Evolutionary conservation across 2,329 filamentous ascomycete species (phyloP).

Genomic region (Penicillium paneum): DNA sequence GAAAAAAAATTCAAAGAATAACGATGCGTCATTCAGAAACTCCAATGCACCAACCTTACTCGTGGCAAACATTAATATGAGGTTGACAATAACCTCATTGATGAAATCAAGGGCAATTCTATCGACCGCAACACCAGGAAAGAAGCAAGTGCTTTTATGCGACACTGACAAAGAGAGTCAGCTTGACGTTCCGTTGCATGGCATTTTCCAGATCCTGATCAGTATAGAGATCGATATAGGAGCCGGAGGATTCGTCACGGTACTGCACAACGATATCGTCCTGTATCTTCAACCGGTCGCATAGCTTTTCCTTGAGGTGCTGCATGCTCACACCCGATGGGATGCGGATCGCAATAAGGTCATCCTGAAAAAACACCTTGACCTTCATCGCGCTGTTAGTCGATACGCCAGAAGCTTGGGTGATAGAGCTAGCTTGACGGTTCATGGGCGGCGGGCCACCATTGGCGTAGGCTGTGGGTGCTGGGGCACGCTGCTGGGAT

Average conservation of each 20-base stretch:
- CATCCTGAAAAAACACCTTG: conserved; percentile 90
- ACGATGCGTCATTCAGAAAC: conserved; percentile 15
- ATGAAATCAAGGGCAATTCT: conserved; percentile 16
- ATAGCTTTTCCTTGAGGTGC: conserved; percentile 78
- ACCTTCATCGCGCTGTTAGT: conserved; percentile 70
- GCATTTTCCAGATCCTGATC: conserved; percentile 79
- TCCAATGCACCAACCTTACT: conserved; percentile 24
- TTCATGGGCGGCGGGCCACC: conserved; percentile 45
- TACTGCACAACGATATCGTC: conserved; percentile 79
- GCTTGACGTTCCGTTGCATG: conserved; percentile 78
- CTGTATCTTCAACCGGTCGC: conserved; percentile 75
- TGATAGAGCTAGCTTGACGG: conserved; percentile 54
- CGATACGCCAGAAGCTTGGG: conserved; percentile 41
- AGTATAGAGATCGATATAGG: conserved; percentile 70
- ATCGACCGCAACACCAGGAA: conserved; percentile 11
- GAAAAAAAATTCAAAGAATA: background rate
- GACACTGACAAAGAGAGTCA: conserved; percentile 66
- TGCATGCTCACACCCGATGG: conserved; percentile 73
- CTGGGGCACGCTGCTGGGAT: conserved; percentile 43
- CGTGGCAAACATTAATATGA: conserved; percentile 14
- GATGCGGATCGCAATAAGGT: conserved; percentile 87
- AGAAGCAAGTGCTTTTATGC: conserved; percentile 24
- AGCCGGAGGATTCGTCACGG: conserved; percentile 75
- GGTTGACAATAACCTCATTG: conserved; percentile 10
- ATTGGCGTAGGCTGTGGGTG: conserved; percentile 29